Evolutionary conservation across 176 grass and related monocot genomes (phyloP).

Genomic region (Musa itinerans): DNA sequence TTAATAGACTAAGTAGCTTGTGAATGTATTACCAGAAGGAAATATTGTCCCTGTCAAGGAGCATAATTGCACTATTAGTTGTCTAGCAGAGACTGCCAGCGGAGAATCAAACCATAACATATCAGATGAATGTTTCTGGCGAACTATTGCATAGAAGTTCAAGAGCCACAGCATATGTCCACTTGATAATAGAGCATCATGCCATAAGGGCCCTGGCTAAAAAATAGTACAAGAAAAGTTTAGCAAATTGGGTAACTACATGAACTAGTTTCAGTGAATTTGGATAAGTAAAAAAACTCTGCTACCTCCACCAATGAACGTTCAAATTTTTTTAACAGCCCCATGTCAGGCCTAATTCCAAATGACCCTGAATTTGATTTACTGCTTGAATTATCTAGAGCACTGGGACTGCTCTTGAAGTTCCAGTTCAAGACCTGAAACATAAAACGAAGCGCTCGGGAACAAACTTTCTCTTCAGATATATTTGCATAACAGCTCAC

Average conservation of each 20-base stretch:
- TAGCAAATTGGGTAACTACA: slow-evolving; percentile 28
- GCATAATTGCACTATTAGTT: slow-evolving; percentile 89
- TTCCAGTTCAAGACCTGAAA: slow-evolving; percentile 91
- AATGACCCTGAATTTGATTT: slow-evolving; percentile 44
- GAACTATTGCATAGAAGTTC: slow-evolving; percentile 68
- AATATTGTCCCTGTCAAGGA: slow-evolving; percentile 83
- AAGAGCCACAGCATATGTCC: slow-evolving; percentile 70
- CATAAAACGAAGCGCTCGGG: slow-evolving; percentile 68
- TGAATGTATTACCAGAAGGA: slow-evolving; percentile 61
- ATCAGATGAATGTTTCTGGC: slow-evolving; percentile 74
- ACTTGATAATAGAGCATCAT: slow-evolving; percentile 68
- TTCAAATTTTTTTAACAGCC: slow-evolving; percentile 86
- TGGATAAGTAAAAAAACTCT: slow-evolving; percentile 2
- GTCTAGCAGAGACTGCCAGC: slow-evolving; percentile 61
- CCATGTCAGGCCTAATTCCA: slow-evolving; percentile 65
- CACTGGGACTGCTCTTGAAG: slow-evolving; percentile 31
- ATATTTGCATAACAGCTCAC: slow-evolving; percentile 46
- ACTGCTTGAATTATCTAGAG: slow-evolving; percentile 35
- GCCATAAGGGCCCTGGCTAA: slow-evolving; percentile 85
- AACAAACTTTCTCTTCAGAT: slow-evolving; percentile 72
- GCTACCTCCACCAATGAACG: slow-evolving; percentile 74
- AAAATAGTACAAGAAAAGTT: slow-evolving; percentile 35
- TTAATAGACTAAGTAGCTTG: not conserved
- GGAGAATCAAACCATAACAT: slow-evolving; percentile 86
- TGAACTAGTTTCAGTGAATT: not conserved